These are phyloP conservation scores for Pulveroboletus ravenelii DNA, from an alignment of 768 basidiomycete genomes.

Conservation along the genomic window DNA sequence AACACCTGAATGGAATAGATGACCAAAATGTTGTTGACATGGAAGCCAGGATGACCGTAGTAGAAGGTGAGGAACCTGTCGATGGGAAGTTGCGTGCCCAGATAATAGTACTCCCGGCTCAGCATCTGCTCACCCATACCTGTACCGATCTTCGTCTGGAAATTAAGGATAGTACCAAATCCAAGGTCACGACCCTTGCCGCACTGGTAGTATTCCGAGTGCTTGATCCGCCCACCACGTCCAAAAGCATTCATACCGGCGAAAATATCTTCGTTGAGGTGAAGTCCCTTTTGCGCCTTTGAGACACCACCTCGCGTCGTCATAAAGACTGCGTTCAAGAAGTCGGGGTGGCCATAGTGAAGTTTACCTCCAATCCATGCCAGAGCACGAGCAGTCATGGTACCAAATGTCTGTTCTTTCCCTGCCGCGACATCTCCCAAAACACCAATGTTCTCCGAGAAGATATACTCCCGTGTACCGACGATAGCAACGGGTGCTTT, in stretches of 20 bases:
- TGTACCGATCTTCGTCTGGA: slow-evolving; percentile 99
- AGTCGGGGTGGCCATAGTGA: slow-evolving; percentile 99
- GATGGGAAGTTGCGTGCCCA: slow-evolving; percentile 95
- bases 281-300: slow-evolving; percentile 97
- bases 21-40: slow-evolving; percentile 99
- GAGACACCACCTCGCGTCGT: slow-evolving; percentile 97
- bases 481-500: slow-evolving; percentile 94
- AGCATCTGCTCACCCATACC: slow-evolving; percentile 99
- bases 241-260: slow-evolving; percentile 99
- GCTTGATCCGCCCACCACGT: slow-evolving; percentile 98
- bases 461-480: slow-evolving; percentile 98
- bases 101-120: slow-evolving; percentile 98
- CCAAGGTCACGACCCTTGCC: slow-evolving; percentile 99
- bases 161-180: slow-evolving; percentile 98
- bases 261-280: slow-evolving; percentile 99
- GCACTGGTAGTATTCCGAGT: slow-evolving; percentile 99
- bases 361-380: slow-evolving; percentile 98
- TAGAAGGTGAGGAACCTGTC: slow-evolving; percentile 99
- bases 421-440: slow-evolving; percentile 98
- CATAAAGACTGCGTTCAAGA: slow-evolving; percentile 98
- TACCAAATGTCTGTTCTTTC: slow-evolving; percentile 99
- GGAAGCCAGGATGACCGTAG: slow-evolving; percentile 99
- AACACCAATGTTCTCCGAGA: slow-evolving; percentile 99
- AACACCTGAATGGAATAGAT: slow-evolving; percentile 97
- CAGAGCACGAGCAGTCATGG: slow-evolving; percentile 89